Percentiles rank a stretch among this genome's conserved stretches.
Evolutionary conservation across 139 green algal species (phyloP).

Genomic region (Dunaliella primolecta): DNA sequence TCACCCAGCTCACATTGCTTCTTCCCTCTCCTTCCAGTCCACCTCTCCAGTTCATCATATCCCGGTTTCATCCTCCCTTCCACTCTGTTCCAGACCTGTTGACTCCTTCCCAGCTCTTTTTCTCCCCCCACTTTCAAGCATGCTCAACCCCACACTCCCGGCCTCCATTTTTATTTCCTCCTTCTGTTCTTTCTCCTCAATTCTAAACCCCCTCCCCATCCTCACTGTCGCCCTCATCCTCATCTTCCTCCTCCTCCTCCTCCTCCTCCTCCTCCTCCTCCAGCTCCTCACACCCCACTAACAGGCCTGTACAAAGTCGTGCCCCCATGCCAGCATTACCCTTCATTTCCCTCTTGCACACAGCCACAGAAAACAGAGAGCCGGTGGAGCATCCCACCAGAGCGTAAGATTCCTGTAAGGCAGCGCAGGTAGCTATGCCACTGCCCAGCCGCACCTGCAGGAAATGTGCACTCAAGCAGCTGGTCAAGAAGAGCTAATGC

Average conservation of each 20-base stretch:
- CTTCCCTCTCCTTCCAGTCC: too few relatives aligned
- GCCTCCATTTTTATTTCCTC: too few relatives aligned
- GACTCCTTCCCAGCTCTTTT: too few relatives aligned
- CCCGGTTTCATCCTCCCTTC: too few relatives aligned
- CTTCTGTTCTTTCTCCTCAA: not conserved
- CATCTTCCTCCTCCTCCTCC: not conserved
- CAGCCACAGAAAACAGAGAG: not conserved
- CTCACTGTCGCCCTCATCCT: not conserved
- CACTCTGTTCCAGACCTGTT: too few relatives aligned
- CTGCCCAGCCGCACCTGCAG: not conserved
- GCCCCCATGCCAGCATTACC: not conserved
- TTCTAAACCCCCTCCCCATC: not conserved
- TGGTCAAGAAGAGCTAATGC: too few relatives aligned
- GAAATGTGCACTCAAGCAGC: too few relatives aligned
- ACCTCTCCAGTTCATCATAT: too few relatives aligned
- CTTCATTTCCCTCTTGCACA: not conserved
- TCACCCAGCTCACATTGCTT: too few relatives aligned
- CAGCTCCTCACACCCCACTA: not conserved
- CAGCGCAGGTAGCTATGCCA: not conserved
- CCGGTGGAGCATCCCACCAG: not conserved
- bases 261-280: not conserved
- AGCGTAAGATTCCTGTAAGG: not conserved
- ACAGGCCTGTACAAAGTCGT: not conserved
- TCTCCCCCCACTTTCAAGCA: too few relatives aligned
- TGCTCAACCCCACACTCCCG: too few relatives aligned